phyloP scores from a whole-genome alignment of 208 protist species.

The Phytomonas sp. region DNA sequence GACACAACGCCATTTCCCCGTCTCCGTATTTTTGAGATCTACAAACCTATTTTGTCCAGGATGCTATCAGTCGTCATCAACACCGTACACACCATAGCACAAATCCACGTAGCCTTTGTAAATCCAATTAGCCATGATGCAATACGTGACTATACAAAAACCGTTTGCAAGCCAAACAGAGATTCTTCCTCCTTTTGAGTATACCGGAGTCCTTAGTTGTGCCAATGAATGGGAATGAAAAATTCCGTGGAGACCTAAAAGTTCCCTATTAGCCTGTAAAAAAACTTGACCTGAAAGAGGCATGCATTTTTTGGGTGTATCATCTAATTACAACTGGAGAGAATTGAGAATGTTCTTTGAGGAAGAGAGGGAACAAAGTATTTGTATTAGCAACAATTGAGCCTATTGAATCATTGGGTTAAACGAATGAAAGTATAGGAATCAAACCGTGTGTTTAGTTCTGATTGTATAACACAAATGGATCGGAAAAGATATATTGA shows the following conservation, averaged over 20 bases:
- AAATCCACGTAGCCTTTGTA: slow-evolving; percentile 73
- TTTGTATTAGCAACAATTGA: not conserved
- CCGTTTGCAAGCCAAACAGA: slow-evolving; percentile 24
- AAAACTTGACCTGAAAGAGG: not conserved
- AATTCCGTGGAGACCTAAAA: slow-evolving; percentile 5
- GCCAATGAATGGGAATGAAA: not conserved
- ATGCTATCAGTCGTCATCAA: slow-evolving; percentile 33
- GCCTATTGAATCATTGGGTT: not conserved
- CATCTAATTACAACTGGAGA: not conserved
- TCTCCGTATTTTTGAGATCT: not conserved
- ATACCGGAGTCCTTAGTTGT: slow-evolving; percentile 13
- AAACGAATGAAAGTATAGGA: not conserved
- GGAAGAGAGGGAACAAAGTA: not conserved
- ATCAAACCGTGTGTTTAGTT: not conserved
- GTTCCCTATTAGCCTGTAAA: slow-evolving; percentile 1
- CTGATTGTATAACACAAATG: not conserved
- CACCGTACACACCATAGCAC: slow-evolving; percentile 66
- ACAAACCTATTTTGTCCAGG: not conserved
- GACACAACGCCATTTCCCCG: not conserved
- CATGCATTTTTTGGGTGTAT: not conserved
- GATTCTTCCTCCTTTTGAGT: slow-evolving; percentile 12
- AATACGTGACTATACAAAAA: slow-evolving; percentile 53
- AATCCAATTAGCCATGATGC: slow-evolving; percentile 75
- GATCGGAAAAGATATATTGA: not conserved
- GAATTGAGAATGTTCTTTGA: not conserved